phyloP scores from a whole-genome alignment of 2,329 filamentous ascomycete species.

The Chrysosporium queenslandicum region DNA sequence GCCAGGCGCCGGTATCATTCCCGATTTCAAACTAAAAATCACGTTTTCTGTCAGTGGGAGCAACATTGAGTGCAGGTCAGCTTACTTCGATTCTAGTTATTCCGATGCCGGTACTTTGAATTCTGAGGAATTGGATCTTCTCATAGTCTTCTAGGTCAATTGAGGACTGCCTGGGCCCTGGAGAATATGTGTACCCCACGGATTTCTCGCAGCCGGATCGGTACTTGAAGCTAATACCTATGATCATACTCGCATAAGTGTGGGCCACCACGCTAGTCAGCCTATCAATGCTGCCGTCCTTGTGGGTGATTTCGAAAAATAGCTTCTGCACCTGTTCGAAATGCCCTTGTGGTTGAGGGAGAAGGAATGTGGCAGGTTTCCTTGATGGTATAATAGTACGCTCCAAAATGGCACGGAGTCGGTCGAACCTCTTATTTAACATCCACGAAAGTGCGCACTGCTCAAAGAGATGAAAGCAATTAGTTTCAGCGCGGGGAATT shows the following conservation, averaged over 20 bases:
- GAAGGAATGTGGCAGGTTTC: not conserved
- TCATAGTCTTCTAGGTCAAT: not conserved
- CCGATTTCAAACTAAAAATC: not conserved
- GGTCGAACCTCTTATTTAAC: conserved; percentile 7
- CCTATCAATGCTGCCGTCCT: not conserved
- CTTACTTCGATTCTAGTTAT: not conserved
- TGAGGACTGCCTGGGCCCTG: not conserved
- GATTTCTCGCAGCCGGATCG: not conserved
- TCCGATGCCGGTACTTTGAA: not conserved
- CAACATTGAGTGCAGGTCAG: not conserved
- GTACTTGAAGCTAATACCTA: conserved; percentile 5
- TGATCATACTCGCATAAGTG: not conserved
- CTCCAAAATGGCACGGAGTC: conserved; percentile 2
- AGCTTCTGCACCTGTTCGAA: conserved; percentile 5
- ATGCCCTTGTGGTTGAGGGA: not conserved
- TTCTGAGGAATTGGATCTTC: not conserved
- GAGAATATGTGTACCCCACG: not conserved
- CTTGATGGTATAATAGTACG: not conserved
- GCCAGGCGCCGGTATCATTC: not conserved
- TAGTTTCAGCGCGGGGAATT: too few relatives aligned
- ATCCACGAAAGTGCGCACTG: conserved; percentile 9
- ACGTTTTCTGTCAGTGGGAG: not conserved
- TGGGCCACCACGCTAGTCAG: not conserved
- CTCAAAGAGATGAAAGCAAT: not conserved
- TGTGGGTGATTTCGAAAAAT: not conserved